Conservation (phyloP, 2,329 filamentous ascomycete species). For the Ceratocystis cacaofunesta region DNA sequence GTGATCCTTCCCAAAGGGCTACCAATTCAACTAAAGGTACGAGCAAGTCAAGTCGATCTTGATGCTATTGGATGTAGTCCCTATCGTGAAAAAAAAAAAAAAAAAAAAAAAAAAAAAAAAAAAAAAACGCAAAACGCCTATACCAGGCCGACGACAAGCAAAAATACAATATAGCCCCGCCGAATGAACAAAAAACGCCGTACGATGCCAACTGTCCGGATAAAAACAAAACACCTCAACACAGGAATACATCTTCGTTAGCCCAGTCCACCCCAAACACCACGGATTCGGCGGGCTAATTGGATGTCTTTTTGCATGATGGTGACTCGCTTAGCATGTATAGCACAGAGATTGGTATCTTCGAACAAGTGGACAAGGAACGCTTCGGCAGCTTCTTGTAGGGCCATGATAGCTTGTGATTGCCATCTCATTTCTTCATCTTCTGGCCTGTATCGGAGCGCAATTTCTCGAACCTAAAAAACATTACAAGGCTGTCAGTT, state of each 20-base stretch:
- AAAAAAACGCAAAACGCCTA: conserved; percentile 5
- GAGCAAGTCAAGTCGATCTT: not conserved
- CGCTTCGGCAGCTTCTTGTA: conserved; percentile 92
- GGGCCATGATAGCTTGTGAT: conserved; percentile 79
- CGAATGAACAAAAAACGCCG: not conserved
- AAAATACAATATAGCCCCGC: not conserved
- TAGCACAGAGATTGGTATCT: conserved; percentile 87
- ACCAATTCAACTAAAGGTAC: no score
- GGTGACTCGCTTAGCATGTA: conserved; percentile 91
- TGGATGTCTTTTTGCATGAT: conserved; percentile 99
- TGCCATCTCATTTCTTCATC: conserved; percentile 79
- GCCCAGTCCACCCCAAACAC: conserved; percentile 57
- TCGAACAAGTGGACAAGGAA: conserved; percentile 95
- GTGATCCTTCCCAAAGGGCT: no score
- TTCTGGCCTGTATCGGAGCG: conserved; percentile 44
- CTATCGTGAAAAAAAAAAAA: not conserved
- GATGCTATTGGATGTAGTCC: not conserved
- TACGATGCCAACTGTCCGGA: not conserved
- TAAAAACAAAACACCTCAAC: not conserved
- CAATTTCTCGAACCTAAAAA: conserved; percentile 53
- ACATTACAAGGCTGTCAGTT: conserved; percentile 17
- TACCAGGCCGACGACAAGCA: conserved; percentile 4
- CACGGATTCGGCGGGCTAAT: conserved; percentile 66
- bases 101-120: not conserved
- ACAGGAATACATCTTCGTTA: conserved; percentile 23